Conservation (phyloP, 192 early-diverging fungal species). For the Gigaspora rosea region DNA sequence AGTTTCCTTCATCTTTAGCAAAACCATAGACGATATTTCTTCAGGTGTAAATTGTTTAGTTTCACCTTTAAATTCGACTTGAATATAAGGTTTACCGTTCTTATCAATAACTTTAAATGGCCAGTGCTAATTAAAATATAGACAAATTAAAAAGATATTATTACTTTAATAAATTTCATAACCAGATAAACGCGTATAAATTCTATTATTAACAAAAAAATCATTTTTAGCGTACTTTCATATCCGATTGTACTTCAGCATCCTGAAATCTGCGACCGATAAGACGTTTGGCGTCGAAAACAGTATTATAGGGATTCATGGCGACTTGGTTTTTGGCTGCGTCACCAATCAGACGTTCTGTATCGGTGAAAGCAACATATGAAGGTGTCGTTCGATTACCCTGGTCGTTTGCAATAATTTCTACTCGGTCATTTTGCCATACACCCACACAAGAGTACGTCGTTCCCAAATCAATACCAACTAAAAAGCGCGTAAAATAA, state of each 20-base stretch:
- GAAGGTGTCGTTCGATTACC: slow-evolving; percentile 98
- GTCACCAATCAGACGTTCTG: slow-evolving; percentile 98
- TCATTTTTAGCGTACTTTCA: slow-evolving; percentile 58
- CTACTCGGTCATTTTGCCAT: slow-evolving; percentile 79
- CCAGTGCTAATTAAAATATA: slow-evolving; percentile 66
- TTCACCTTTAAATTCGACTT: slow-evolving; percentile 97
- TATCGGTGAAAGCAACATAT: slow-evolving; percentile 95
- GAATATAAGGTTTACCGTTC: slow-evolving; percentile 85
- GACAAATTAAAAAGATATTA: neutral
- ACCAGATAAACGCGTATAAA: neutral
- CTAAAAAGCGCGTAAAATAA: slow-evolving; percentile 45
- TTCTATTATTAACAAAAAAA: neutral
- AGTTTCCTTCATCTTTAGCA: slow-evolving; percentile 98
- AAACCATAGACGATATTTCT: slow-evolving; percentile 97
- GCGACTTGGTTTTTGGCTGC: slow-evolving; percentile 99
- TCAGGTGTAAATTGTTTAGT: slow-evolving; percentile 94
- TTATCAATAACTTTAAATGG: slow-evolving; percentile 94
- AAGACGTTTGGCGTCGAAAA: slow-evolving; percentile 98
- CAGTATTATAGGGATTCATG: slow-evolving; percentile 98
- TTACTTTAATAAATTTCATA: neutral
- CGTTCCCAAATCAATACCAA: slow-evolving; percentile 98
- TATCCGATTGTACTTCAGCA: slow-evolving; percentile 95
- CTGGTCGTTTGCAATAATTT: slow-evolving; percentile 99
- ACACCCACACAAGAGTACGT: slow-evolving; percentile 94
- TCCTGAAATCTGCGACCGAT: slow-evolving; percentile 95